Percentiles rank a stretch among this genome's conserved stretches.
Evolutionary conservation across 2,329 filamentous ascomycete species (phyloP).

Genomic region (Pyrenochaeta sp.): DNA sequence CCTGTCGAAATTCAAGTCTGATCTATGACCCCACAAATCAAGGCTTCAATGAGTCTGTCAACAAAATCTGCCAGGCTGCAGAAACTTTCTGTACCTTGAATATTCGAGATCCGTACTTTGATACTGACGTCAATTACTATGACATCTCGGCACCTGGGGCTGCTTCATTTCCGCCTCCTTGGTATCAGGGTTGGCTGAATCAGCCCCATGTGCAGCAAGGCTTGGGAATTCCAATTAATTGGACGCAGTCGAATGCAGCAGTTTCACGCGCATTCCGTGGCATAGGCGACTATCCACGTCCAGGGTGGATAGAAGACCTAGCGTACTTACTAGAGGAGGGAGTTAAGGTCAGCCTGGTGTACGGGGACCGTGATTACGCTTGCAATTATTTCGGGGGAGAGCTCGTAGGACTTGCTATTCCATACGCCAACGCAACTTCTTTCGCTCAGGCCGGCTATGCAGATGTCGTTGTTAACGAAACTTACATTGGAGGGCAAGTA

Average conservation of each 20-base stretch:
- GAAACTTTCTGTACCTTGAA: constrained; percentile 54
- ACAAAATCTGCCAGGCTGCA: constrained; percentile 53
- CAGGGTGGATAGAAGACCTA: constrained; percentile 57
- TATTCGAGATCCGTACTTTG: constrained; percentile 56
- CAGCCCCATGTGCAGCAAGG: constrained; percentile 61
- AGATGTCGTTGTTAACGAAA: constrained; percentile 71
- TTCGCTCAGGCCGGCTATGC: constrained; percentile 76
- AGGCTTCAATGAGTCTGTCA: constrained; percentile 47
- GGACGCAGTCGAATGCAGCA: constrained; percentile 52
- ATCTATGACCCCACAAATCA: constrained; percentile 59
- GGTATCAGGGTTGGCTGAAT: constrained; percentile 64
- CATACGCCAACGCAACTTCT: constrained; percentile 57
- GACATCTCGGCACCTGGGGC: constrained; percentile 62
- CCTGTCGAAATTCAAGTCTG: constrained; percentile 58
- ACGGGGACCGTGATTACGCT: constrained; percentile 50
- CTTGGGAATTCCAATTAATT: constrained; percentile 68
- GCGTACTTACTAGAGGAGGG: constrained; percentile 61
- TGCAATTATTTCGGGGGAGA: constrained; percentile 77
- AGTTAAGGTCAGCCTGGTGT: constrained; percentile 41
- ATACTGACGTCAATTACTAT: constrained; percentile 61
- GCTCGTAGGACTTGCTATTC: constrained; percentile 68
- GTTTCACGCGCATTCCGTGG: constrained; percentile 57
- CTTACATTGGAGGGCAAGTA: constrained; percentile 74
- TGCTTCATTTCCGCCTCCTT: constrained; percentile 50
- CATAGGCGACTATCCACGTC: constrained; percentile 59